These are phyloP conservation scores for Spathaspora jeffriesii DNA, from an alignment of 1,139 yeast species.

Conservation along the genomic window DNA sequence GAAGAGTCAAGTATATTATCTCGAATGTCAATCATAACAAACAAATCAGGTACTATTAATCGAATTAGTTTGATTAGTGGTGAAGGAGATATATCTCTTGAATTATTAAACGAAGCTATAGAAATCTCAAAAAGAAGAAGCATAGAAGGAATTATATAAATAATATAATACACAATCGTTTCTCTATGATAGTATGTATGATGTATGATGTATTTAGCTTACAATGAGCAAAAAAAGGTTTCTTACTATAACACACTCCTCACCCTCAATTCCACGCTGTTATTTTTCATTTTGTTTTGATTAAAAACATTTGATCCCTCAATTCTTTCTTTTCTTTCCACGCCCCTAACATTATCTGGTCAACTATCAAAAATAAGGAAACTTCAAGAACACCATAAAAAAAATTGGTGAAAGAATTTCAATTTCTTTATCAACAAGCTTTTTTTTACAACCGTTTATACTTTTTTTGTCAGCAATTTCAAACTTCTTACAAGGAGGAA, in stretches of 20 bases:
- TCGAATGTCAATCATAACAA: constrained; percentile 37
- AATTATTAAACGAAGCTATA: constrained; percentile 46
- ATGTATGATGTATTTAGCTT: too few species aligned
- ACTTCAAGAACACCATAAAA: background rate
- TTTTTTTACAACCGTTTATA: background rate
- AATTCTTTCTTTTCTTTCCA: background rate
- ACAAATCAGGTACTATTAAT: constrained; percentile 16
- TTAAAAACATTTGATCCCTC: background rate
- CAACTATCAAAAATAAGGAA: background rate
- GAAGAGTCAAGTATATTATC: constrained; percentile 59
- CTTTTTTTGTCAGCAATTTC: background rate
- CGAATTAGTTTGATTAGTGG: constrained; percentile 21
- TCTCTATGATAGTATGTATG: background rate
- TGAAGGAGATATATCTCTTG: constrained; percentile 40
- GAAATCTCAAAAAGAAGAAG: constrained; percentile 15
- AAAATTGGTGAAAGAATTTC: background rate
- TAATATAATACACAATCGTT: background rate
- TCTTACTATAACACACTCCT: background rate
- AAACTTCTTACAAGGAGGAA: background rate
- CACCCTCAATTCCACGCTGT: background rate
- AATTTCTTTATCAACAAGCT: background rate
- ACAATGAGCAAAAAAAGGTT: background rate
- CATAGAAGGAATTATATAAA: constrained; percentile 1
- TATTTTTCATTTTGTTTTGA: background rate
- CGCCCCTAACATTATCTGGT: background rate